Evolutionary conservation across 371 early-diverging fungal genomes (phyloP).

Genomic region (Phascolomyces articulosus): DNA sequence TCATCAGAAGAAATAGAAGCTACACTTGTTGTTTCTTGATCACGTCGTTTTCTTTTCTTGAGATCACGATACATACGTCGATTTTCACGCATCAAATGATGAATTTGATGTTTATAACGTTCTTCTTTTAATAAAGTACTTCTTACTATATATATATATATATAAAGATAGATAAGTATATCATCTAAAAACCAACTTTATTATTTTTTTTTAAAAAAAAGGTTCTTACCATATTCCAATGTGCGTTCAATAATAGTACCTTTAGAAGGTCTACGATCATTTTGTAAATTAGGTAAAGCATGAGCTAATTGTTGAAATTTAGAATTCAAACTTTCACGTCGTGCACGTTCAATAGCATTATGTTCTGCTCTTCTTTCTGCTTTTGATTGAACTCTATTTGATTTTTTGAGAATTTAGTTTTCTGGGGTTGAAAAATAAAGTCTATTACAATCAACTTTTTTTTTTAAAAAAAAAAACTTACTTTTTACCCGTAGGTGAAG

Average conservation of each 20-base stretch:
- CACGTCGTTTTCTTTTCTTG: not conserved
- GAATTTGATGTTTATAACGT: conserved; percentile 35
- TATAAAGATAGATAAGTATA: not conserved
- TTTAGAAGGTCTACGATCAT: conserved; percentile 73
- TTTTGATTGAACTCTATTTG: conserved; percentile 20
- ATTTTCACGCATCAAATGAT: conserved; percentile 35
- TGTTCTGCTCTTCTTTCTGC: conserved; percentile 73
- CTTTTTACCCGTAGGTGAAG: conserved; percentile 8
- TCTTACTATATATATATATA: conserved; percentile 23
- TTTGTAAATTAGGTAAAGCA: conserved; percentile 66
- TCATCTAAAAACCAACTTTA: too few relatives aligned
- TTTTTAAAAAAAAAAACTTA: not conserved
- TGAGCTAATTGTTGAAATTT: conserved; percentile 76
- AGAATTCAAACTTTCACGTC: conserved; percentile 72
- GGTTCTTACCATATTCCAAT: conserved; percentile 46
- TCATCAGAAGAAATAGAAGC: not conserved
- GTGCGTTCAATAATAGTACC: conserved; percentile 72
- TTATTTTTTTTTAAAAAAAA: not conserved
- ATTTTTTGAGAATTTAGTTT: too few relatives aligned
- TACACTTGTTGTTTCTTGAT: too few relatives aligned
- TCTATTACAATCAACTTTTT: too few relatives aligned
- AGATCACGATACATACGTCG: conserved; percentile 18
- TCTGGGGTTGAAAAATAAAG: too few relatives aligned
- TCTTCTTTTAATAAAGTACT: conserved; percentile 39
- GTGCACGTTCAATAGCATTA: conserved; percentile 77